Evolutionary conservation across 768 basidiomycete species (phyloP), one percentile per base, ranked within the genome.

Genomic region (Serendipita sp.): DNA sequence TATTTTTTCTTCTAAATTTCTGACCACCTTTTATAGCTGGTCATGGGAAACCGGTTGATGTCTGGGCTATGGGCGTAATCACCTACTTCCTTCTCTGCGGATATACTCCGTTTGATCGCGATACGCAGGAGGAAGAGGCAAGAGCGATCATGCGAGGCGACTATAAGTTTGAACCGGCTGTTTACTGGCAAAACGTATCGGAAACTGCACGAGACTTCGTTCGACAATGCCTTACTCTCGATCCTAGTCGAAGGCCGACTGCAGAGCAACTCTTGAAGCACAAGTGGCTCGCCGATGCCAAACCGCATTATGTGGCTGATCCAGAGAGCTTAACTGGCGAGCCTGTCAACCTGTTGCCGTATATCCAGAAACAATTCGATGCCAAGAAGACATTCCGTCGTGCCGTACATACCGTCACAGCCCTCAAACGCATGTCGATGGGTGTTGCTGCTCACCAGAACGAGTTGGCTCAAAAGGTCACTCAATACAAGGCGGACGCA

Each of bases 21-120:
- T 23, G 40, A 40, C 40, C 6, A 45, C 40, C 37, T 37, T 18
- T 48, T 63, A 34, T 70, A 88, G 87, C 85, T 64, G 95, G 95
- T 2, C 95, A 99, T 69, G 83, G 87, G 45, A 96, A 90, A 75
- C 93, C 94, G 6, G 94, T 96, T 16, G 95, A 95, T 70, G 76
- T 95, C 64, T 94, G 92, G 94, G 93, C 95, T 0, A 94, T 98
- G 83, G 95, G 95, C 44, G 95, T 99, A 58, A 94, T 99, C 73
- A 89, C 95, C 11, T 97, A 97, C 76, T 96, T 96, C 85, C 77
- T 97, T 2, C 85, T 97, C 31, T 85, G 85, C 62, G 85, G 83
- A 2, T 94, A 98, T 77, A 99, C 96, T 3, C 96, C 96, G 0
- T 99, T 99, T 72, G 94, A 98, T 73, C 84, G 91, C 29, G 94